Base-by-base conservation (phyloP, 2,329 filamentous ascomycete genomes). In the Penicillium paneum region DNA sequence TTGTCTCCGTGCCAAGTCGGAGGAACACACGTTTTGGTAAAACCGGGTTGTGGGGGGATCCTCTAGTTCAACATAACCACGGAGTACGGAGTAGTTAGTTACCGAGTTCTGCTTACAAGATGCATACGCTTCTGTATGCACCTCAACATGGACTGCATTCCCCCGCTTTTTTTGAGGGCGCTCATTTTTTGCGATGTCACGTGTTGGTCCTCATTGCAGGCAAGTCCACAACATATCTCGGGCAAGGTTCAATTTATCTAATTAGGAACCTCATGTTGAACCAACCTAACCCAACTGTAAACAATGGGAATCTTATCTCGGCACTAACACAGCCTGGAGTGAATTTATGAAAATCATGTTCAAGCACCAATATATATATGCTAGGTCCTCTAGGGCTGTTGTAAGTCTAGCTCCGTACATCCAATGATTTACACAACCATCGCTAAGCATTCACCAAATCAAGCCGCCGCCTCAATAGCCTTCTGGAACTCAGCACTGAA, bases 241-340 rank as follows among this genome's bases (percentile, higher is more conserved):
- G 4, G 21, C 21, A 24, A 24, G 21, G 4, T 29, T 12, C 28
- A 29, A 4, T 29, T 12, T 34, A 3, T 35, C 15, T n/a, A 15
- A 10, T 8, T 2, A 35, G 15, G 15, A 15, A 5, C 10, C 32
- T 35, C 32, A n/a, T 38, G 13, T 19, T 15, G 24, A 24, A 2
- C 36, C 15, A 24, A 39, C 7, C 12, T 8, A 57, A 82, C 87
- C 64, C 84, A 87, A 67, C 82, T 83, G 0, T 70, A 81, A 24
- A 76, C 84, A 0, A 32, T 7, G 12, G 82, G 81, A 0, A 78
- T 79, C 39, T 87, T 87, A 86, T 58, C 74, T 34, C 13, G 83
- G 80, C 0, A 85, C 79, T 31, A 81, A 81, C 0, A 65, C 77
- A 0, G 79, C 79, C 1, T 81, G 77, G 10, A 83, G 7, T 21